Evolutionary conservation across 176 grass and related monocot species (phyloP).

Genomic region (Tuctoria greenei): DNA sequence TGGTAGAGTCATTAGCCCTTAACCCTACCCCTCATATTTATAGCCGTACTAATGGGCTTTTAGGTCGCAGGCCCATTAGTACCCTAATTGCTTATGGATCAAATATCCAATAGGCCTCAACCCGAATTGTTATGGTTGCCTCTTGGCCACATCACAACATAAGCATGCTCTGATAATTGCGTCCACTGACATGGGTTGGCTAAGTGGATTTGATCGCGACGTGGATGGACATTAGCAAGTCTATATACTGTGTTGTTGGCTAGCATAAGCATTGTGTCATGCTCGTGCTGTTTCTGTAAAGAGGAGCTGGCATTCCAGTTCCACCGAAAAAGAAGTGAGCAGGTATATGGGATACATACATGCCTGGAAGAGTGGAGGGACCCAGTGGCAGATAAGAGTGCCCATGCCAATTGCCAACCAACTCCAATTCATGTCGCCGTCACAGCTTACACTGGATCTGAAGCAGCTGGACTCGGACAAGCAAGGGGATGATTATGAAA

Average conservation of each 20-base stretch:
- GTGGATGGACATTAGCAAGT: neutral
- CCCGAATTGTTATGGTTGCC: too few relatives aligned
- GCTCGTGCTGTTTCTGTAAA: slow-evolving; percentile 20
- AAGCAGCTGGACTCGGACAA: slow-evolving; percentile 11
- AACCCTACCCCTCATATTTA: too few relatives aligned
- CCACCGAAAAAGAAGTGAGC: neutral
- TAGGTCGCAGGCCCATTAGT: too few relatives aligned
- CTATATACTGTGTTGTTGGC: neutral
- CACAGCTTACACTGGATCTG: slow-evolving; percentile 32
- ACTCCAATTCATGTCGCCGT: slow-evolving; percentile 36
- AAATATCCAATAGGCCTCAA: too few relatives aligned
- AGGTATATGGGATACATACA: neutral
- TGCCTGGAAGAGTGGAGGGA: neutral
- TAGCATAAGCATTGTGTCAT: slow-evolving; percentile 25
- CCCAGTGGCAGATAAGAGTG: slow-evolving; percentile 22
- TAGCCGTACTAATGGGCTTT: too few relatives aligned
- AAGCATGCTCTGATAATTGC: slow-evolving; percentile 37
- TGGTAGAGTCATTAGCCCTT: too few relatives aligned
- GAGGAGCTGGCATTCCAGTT: neutral
- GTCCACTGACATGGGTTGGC: slow-evolving; percentile 4
- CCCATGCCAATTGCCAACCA: slow-evolving; percentile 25
- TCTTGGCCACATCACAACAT: too few relatives aligned
- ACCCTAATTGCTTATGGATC: too few relatives aligned
- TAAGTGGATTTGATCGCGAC: neutral
- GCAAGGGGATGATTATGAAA: slow-evolving; percentile 22